Evolutionary conservation across 768 basidiomycete species (phyloP).

Genomic region (Pleurotus citrinopileatus): DNA sequence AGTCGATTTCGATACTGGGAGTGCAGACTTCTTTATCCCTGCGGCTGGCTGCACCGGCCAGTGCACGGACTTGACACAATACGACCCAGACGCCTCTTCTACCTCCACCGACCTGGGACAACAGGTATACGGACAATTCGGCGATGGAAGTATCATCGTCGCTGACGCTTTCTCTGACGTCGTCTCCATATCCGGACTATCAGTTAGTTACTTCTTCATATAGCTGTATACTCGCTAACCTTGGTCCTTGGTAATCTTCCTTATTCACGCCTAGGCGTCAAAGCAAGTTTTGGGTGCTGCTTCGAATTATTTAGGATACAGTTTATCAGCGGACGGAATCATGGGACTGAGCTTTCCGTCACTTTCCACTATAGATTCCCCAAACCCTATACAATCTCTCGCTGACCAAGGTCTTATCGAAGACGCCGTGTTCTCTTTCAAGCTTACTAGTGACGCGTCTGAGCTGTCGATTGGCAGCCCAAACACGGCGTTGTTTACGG

Average conservation of each 20-base stretch:
- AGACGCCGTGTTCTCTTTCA: conserved; percentile 1
- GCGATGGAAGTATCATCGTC: neutral
- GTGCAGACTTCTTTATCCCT: conserved; percentile 27
- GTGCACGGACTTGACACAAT: conserved; percentile 21
- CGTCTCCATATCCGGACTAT: neutral
- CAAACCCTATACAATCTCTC: conserved; percentile 1
- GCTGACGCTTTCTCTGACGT: neutral
- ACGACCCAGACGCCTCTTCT: neutral
- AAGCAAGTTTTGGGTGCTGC: conserved; percentile 15
- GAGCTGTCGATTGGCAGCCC: conserved; percentile 8
- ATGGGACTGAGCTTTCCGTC: conserved; percentile 2
- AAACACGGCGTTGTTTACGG: neutral
- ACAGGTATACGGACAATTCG: neutral
- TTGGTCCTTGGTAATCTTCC: too few species aligned
- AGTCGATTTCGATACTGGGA: conserved; percentile 31
- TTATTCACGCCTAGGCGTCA: conserved; percentile 25
- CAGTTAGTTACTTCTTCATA: neutral
- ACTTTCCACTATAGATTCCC: neutral
- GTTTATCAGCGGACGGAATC: neutral
- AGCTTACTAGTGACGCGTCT: neutral
- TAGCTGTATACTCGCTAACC: too few species aligned
- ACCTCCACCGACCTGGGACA: neutral
- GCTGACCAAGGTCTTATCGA: neutral
- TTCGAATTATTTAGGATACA: neutral
- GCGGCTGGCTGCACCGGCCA: conserved; percentile 18